These are phyloP conservation scores for Lentinula lateritia DNA, from an alignment of 768 basidiomycete species.

Conservation along the genomic window DNA sequence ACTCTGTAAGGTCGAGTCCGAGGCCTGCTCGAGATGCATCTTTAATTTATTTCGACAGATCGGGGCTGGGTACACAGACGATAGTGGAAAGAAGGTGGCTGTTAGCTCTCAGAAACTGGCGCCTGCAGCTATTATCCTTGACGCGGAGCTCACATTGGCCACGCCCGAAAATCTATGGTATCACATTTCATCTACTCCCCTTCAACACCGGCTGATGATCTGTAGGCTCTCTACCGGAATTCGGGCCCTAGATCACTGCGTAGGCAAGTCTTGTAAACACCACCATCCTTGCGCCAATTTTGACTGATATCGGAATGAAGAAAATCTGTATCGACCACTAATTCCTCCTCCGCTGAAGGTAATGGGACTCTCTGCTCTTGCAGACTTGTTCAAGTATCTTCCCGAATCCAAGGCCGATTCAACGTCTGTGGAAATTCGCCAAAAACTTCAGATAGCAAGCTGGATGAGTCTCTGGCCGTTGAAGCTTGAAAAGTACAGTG, in stretches of 20 bases:
- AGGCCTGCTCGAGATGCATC: not conserved
- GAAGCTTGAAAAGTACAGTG: constrained; percentile 52
- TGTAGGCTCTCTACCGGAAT: constrained; percentile 74
- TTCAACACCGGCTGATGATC: constrained; percentile 8
- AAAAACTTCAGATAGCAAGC: constrained; percentile 66
- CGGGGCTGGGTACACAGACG: constrained; percentile 67
- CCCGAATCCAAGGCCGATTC: constrained; percentile 60
- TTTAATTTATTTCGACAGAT: constrained; percentile 27
- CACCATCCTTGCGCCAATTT: not conserved
- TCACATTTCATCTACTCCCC: constrained; percentile 9
- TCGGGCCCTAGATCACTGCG: constrained; percentile 73
- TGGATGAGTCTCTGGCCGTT: constrained; percentile 81
- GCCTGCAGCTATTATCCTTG: constrained; percentile 71
- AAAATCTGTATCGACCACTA: constrained; percentile 55
- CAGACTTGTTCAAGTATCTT: constrained; percentile 71
- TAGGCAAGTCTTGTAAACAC: constrained; percentile 38
- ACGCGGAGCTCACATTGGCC: constrained; percentile 64
- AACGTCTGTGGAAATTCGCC: constrained; percentile 48
- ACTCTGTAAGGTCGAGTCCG: constrained; percentile 37
- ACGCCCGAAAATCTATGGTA: constrained; percentile 78
- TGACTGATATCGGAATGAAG: constrained; percentile 24
- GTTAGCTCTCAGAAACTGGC: constrained; percentile 53
- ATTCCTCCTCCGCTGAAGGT: constrained; percentile 56
- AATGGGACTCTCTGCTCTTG: constrained; percentile 60
- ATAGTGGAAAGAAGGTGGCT: constrained; percentile 59